Base-by-base conservation (phyloP, 2,329 filamentous ascomycete genomes). In the Polychaeton citri region DNA sequence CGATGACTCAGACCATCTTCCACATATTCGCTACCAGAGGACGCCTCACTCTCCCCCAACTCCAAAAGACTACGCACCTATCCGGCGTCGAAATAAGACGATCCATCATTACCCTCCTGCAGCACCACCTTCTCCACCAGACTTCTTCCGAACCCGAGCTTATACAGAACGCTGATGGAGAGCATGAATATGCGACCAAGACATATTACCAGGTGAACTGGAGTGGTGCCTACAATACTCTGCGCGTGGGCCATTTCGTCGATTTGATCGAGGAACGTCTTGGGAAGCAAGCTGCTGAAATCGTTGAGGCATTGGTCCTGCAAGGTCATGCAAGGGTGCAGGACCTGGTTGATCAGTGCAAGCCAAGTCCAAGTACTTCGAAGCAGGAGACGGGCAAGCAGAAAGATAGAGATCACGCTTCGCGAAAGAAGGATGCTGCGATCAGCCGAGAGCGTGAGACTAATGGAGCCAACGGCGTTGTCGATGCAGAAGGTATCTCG, bases 1-100 rank as follows among this genome's bases (percentile, higher is more conserved):
- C n/a, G n/a, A n/a, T n/a, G n/a, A n/a, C n/a, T n/a, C n/a, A n/a
- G 87, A 80, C 83, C 61, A 86, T 96, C 53, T 85, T 93, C 54
- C 72, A 76, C 33, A 72, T 78, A 34, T 75, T 98, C 40, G 69
- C 86, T 46, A 77, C 75, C 48, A 74, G 81, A 58, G 90, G 90
- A 44, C 78, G 87, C 49, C 78, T 86, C 34, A 73, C 76, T 18
- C 68, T 88, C 39, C 59, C 68, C 35, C 76, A 79, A 43, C 67
- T 98, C 20, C 71, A 70, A 30, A 76, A 79, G 35, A 71, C 81
- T 53, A 86, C 83, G 15, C 74, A 76, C 34, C 72, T 95, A 34
- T 74, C 72, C 37, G 68, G 72, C n/a, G 74, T 76, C 36, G 79
- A 92, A 53, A 65, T 94, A 44, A 81, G 79, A 50, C 77, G 87